Evolutionary conservation across 2,329 filamentous ascomycete genomes (phyloP).

Genomic region (Pyrenophora teres): DNA sequence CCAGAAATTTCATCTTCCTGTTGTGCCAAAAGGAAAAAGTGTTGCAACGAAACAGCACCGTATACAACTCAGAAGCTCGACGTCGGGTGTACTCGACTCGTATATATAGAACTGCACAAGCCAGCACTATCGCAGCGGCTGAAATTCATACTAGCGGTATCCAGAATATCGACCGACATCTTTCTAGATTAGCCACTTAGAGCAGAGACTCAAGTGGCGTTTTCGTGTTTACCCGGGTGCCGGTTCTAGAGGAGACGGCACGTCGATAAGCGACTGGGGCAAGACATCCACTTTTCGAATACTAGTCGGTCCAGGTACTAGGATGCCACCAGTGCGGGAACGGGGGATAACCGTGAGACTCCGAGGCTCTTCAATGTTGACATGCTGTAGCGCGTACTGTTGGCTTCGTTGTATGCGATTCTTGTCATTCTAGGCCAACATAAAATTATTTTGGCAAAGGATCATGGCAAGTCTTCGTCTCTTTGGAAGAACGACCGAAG

Average conservation of each 20-base stretch:
- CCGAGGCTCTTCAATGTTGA: too few species aligned
- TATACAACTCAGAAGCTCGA: neutral
- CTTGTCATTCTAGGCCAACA: too few species aligned
- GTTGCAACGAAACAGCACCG: neutral
- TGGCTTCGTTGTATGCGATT: too few species aligned
- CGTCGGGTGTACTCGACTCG: neutral
- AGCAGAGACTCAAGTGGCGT: neutral
- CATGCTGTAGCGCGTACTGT: too few species aligned
- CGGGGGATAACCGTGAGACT: neutral
- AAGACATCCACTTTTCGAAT: neutral
- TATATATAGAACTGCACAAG: neutral
- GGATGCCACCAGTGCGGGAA: neutral
- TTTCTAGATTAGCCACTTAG: slow-evolving; percentile 1
- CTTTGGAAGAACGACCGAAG: too few species aligned
- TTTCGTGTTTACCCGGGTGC: slow-evolving; percentile 6
- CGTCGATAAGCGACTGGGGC: neutral
- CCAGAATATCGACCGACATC: neutral
- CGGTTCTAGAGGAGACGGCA: neutral
- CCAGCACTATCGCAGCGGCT: slow-evolving; percentile 1
- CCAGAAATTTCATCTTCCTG: slow-evolving; percentile 13
- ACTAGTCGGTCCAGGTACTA: neutral
- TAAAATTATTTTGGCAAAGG: too few species aligned
- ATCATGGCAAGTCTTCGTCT: too few species aligned
- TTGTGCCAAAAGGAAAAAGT: neutral
- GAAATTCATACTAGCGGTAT: slow-evolving; percentile 8